Evolutionary conservation across 2,329 filamentous ascomycete species (phyloP), one percentile per base, ranked within the genome.

Genomic region (Phialophora expanda): DNA sequence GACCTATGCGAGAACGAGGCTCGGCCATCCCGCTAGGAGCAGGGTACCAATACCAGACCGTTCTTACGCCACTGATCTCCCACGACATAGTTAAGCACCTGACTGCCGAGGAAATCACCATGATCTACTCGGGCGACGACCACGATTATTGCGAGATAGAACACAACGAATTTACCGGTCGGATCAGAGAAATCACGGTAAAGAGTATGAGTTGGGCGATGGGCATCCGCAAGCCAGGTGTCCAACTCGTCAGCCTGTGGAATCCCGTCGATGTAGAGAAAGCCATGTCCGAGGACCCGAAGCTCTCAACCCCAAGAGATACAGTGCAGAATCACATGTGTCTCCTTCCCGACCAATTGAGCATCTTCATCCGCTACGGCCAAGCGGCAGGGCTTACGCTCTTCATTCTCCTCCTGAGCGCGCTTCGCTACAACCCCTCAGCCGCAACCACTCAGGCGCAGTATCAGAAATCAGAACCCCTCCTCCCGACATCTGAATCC

Each of bases 41-140:
- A 17, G 95, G 95, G 14, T 97, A 97, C 75, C 95, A 99, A 76
- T 99, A 99, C 75, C 94, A 98, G 76, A 99, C 97, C 73, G 94
- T 97, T 2, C 86, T 99, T 28, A 90, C 86, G 58, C 87, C 89
- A 57, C 84, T 86, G 1, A 87, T 97, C 71, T 95, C 93, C 0
- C 84, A 87, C 54, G 87, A 89, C 59, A 82, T 99, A 44, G 81
- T 97, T 50, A 85, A 89, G 66, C 91, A 89, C 69, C 83, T 97
- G 38, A 93, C 92, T 0, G 65, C 70, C 7, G 61, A 68, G 26
- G 91, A 95, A 68, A 87, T 98, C 12, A 84, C 87, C 2, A 90
- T 95, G 70, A 90, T 93, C 51, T 99, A 98, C 75, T 97, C 93
- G 0, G 95, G 95, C 11, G 95, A 99, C 73, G 95, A 99, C 75